These are phyloP conservation scores for Suillus alpinus DNA, from an alignment of 768 basidiomycete genomes.

Conservation along the genomic window DNA sequence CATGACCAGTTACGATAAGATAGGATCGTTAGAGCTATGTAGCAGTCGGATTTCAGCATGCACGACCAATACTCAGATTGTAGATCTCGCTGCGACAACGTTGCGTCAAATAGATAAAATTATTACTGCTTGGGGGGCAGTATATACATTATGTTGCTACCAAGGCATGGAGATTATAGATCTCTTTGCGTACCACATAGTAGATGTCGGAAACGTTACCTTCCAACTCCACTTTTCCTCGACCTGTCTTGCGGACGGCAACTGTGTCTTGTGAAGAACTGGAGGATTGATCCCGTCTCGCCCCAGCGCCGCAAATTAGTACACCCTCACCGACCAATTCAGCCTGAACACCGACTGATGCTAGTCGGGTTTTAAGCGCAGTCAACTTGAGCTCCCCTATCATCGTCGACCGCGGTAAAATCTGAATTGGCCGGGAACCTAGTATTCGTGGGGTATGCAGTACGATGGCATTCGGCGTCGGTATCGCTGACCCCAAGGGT, in stretches of 20 bases:
- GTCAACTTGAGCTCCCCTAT: constrained; percentile 96
- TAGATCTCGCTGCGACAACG: not conserved
- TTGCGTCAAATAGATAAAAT: not conserved
- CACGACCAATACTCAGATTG: not conserved
- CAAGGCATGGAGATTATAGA: constrained; percentile 88
- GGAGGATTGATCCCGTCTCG: constrained; percentile 38
- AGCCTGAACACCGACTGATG: constrained; percentile 74
- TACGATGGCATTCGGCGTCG: constrained; percentile 21
- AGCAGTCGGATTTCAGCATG: not conserved
- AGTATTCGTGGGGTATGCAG: constrained; percentile 42
- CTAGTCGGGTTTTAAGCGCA: constrained; percentile 77
- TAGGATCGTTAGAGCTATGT: not conserved
- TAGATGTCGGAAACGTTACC: constrained; percentile 87
- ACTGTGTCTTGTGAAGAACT: constrained; percentile 65
- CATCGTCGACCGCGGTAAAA: constrained; percentile 88
- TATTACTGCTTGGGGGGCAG: not conserved
- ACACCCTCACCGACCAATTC: constrained; percentile 98
- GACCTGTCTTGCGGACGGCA: constrained; percentile 83
- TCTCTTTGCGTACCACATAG: constrained; percentile 83
- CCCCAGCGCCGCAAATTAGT: constrained; percentile 76
- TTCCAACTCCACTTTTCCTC: constrained; percentile 86
- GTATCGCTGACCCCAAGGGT: constrained; percentile 42
- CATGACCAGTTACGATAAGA: not conserved
- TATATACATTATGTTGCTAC: constrained; percentile 55
- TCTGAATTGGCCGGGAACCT: constrained; percentile 62